phyloP scores from a whole-genome alignment of 345 rosid species.

The Eutrema heterophyllum region DNA sequence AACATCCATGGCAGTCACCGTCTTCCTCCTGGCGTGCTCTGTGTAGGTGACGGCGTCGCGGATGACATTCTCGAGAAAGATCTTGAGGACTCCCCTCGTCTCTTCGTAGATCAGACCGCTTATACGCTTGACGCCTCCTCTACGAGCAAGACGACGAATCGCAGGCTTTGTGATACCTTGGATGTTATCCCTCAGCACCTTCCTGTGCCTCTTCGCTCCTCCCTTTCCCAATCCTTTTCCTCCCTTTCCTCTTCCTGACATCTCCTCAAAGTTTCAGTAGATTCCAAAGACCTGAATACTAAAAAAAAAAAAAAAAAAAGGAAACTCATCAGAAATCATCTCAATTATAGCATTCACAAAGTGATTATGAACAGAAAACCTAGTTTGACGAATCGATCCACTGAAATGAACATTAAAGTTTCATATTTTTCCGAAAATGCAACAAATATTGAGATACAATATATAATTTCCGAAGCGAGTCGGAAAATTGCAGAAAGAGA shows the following conservation, averaged over 20 bases:
- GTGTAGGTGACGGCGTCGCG: slow-evolving; percentile 55
- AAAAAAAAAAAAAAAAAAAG: neutral
- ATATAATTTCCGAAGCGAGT: neutral
- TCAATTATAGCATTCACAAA: neutral
- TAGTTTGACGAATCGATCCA: neutral
- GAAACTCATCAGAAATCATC: neutral
- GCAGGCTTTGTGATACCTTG: slow-evolving; percentile 57
- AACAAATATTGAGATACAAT: neutral
- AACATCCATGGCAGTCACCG: slow-evolving; percentile 62
- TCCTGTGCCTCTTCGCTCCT: slow-evolving; percentile 61
- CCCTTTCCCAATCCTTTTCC: slow-evolving; percentile 68
- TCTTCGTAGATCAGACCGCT: slow-evolving; percentile 52
- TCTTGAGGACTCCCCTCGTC: slow-evolving; percentile 48
- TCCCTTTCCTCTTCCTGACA: slow-evolving; percentile 66
- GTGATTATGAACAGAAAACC: neutral
- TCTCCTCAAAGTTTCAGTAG: slow-evolving; percentile 4
- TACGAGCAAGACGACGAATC: slow-evolving; percentile 49
- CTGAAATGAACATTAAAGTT: neutral
- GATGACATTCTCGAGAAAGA: slow-evolving; percentile 48
- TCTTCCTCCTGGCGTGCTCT: slow-evolving; percentile 57
- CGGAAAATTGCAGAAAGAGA: neutral
- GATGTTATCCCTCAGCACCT: slow-evolving; percentile 55
- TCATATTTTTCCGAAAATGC: neutral
- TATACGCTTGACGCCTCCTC: slow-evolving; percentile 53
- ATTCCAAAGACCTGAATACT: neutral